phyloP scores from a whole-genome alignment of 2,329 filamentous ascomycete species.

The Pseudonectria buxi region DNA sequence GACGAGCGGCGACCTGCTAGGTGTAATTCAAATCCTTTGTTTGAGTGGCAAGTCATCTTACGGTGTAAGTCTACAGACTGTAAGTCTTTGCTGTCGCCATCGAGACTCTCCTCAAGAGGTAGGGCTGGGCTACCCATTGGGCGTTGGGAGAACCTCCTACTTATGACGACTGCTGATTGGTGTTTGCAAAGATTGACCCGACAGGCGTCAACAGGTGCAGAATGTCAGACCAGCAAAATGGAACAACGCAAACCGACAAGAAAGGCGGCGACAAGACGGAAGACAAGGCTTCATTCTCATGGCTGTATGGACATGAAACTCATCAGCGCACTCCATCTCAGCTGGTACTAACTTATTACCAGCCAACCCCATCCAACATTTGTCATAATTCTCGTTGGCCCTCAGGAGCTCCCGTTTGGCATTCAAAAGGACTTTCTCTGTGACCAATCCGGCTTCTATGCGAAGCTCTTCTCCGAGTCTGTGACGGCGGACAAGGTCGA shows the following conservation, averaged over 20 bases:
- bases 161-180: too few species aligned
- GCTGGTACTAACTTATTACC: constrained; percentile 7
- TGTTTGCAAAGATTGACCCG: not conserved
- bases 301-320: constrained; percentile 27
- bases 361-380: constrained; percentile 51
- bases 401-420: constrained; percentile 46
- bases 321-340: too few species aligned
- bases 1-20: too few species aligned
- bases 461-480: constrained; percentile 35
- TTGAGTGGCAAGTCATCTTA: too few species aligned
- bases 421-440: constrained; percentile 54
- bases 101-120: too few species aligned
- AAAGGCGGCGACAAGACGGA: not conserved
- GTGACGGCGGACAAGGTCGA: constrained; percentile 36
- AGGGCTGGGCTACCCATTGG: too few species aligned
- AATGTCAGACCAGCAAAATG: constrained; percentile 13
- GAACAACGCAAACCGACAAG: not conserved
- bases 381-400: constrained; percentile 48
- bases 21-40: too few species aligned
- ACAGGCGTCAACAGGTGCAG: not conserved
- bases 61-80: too few species aligned
- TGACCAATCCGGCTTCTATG: constrained; percentile 43
- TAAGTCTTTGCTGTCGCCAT: too few species aligned
- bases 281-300: constrained; percentile 25
- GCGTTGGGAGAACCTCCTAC: too few species aligned